phyloP scores from a whole-genome alignment of 257 asterid genomes.

The Nicotiana benthamiana region DNA sequence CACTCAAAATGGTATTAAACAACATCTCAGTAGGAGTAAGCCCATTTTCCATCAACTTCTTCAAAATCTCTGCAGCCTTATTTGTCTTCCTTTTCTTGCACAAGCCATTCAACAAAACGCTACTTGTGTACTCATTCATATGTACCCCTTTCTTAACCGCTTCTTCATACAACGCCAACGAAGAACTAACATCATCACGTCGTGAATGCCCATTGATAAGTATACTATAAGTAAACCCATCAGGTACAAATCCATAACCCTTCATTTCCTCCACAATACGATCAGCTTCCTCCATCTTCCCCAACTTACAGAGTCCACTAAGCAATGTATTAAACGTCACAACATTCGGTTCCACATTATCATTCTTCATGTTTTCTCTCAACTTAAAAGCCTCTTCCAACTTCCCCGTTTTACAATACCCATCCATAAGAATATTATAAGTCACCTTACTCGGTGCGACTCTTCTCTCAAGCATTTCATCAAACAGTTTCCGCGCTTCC shows the following conservation, averaged over 20 bases:
- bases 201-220: conserved; percentile 58
- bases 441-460: conserved; percentile 50
- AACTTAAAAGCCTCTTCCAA: conserved; percentile 47
- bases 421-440: conserved; percentile 66
- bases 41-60: conserved; percentile 40
- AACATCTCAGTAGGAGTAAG: conserved; percentile 49
- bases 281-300: conserved; percentile 59
- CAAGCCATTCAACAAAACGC: conserved; percentile 53
- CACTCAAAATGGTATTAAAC: conserved; percentile 51
- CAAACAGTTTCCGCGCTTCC: conserved; percentile 64
- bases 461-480: conserved; percentile 54
- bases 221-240: conserved; percentile 55
- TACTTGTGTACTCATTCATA: conserved; percentile 38
- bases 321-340: conserved; percentile 67
- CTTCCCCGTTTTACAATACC: conserved; percentile 59
- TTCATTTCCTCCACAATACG: conserved; percentile 56
- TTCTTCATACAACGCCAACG: conserved; percentile 47
- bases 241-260: conserved; percentile 47
- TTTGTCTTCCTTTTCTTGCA: conserved; percentile 56
- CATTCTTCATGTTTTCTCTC: conserved; percentile 48
- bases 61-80: conserved; percentile 45
- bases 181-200: conserved; percentile 45
- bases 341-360: conserved; percentile 45
- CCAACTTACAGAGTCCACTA: conserved; percentile 51
- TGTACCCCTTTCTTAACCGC: conserved; percentile 38